Percentiles rank a stretch among this genome's conserved stretches.
Evolutionary conservation across 345 rosid species (phyloP).

Genomic region (Citrus maxima): DNA sequence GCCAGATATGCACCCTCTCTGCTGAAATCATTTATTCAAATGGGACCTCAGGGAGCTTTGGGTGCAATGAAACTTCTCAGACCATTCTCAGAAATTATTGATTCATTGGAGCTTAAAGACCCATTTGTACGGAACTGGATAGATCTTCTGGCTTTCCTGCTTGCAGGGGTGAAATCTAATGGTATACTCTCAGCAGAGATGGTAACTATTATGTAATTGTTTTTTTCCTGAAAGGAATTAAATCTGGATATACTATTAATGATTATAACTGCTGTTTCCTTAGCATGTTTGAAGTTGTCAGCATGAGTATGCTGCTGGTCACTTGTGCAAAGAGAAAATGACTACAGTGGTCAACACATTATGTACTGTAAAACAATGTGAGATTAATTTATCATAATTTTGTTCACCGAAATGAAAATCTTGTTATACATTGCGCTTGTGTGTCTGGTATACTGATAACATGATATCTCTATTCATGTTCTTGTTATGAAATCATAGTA

Average conservation of each 20-base stretch:
- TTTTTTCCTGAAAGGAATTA: neutral
- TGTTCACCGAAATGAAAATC: neutral
- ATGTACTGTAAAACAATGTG: neutral
- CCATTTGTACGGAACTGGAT: constrained; percentile 90
- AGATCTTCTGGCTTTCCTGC: constrained; percentile 91
- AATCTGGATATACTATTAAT: neutral
- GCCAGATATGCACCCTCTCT: constrained; percentile 89
- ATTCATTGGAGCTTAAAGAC: constrained; percentile 71
- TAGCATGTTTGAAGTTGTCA: neutral
- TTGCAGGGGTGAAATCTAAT: constrained; percentile 94
- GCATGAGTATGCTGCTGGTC: neutral
- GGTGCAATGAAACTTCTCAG: constrained; percentile 84
- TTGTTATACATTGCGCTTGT: neutral
- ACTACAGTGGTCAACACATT: neutral
- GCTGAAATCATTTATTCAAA: constrained; percentile 64
- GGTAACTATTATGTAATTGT: constrained; percentile 49
- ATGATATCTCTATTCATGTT: neutral
- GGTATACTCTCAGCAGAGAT: constrained; percentile 98
- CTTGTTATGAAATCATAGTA: neutral
- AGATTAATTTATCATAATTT: neutral
- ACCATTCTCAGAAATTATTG: constrained; percentile 83
- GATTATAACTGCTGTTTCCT: neutral
- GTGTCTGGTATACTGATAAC: neutral
- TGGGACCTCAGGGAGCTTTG: constrained; percentile 87
- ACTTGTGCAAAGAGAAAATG: neutral